Percentiles rank a stretch among this genome's conserved stretches.
Conservation (phyloP, 768 basidiomycete genomes). For the Russula emetica region DNA sequence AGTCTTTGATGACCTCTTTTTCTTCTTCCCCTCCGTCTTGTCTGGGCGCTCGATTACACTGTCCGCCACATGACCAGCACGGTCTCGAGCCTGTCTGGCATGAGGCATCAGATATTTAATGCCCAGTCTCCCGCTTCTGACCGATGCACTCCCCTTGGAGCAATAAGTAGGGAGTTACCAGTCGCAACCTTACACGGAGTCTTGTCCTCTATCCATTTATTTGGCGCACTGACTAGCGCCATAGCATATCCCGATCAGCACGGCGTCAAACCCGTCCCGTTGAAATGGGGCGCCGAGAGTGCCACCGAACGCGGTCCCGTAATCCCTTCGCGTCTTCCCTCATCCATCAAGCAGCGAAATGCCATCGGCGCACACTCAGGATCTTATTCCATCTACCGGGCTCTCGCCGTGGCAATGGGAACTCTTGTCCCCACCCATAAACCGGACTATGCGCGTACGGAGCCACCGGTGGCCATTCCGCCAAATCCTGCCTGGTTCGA, state of each 20-base stretch:
- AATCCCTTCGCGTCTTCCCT: conserved; percentile 79
- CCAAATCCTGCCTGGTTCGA: conserved; percentile 76
- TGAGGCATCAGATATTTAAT: conserved; percentile 3
- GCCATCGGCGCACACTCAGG: conserved; percentile 93
- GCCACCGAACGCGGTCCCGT: conserved; percentile 74
- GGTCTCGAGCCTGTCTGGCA: not conserved
- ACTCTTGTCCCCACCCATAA: conserved; percentile 73
- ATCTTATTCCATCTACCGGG: conserved; percentile 91
- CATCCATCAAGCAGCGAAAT: conserved; percentile 85
- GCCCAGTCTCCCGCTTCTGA: not conserved
- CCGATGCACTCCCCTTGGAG: not conserved
- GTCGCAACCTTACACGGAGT: conserved; percentile 1
- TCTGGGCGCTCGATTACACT: not conserved
- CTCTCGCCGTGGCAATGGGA: conserved; percentile 88
- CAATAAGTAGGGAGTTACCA: not conserved
- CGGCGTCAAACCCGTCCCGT: conserved; percentile 73
- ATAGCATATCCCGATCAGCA: conserved; percentile 87
- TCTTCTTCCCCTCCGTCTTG: conserved; percentile 21
- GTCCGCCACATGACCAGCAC: not conserved
- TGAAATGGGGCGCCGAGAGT: conserved; percentile 75
- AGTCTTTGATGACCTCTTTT: conserved; percentile 32
- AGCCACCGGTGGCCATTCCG: conserved; percentile 78
- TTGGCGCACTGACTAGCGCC: conserved; percentile 9
- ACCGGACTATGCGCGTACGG: conserved; percentile 75
- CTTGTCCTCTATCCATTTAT: conserved; percentile 1